These are phyloP conservation scores for Cladophialophora yegresii DNA, from an alignment of 2,329 filamentous ascomycete genomes.

Conservation along the genomic window DNA sequence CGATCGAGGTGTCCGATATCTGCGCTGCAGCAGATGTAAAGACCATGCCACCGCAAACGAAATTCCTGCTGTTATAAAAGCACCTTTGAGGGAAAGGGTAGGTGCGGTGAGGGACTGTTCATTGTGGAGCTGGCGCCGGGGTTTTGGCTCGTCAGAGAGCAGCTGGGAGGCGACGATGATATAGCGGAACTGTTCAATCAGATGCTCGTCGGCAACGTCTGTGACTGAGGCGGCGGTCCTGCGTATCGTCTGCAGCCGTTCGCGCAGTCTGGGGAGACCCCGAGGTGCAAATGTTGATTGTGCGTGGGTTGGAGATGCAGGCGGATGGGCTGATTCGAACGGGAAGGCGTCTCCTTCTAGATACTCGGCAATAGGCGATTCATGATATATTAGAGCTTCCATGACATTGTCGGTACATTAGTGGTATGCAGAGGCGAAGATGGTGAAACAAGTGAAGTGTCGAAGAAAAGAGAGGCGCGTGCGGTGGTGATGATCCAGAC, in stretches of 20 bases:
- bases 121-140: slow-evolving; percentile 20
- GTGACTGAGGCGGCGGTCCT: slow-evolving; percentile 28
- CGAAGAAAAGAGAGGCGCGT: slow-evolving; percentile 7
- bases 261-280: slow-evolving; percentile 34
- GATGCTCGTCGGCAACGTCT: slow-evolving; percentile 60
- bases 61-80: slow-evolving; percentile 63
- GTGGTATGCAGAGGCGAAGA: slow-evolving; percentile 8
- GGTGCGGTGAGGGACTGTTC: slow-evolving; percentile 35
- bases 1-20: slow-evolving; percentile 52
- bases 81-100: slow-evolving; percentile 56
- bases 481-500: background rate
- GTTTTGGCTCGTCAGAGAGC: slow-evolving; percentile 68
- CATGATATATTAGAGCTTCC: slow-evolving; percentile 85
- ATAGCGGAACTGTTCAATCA: slow-evolving; percentile 91
- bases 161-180: slow-evolving; percentile 89
- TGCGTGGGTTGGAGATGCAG: slow-evolving; percentile 44
- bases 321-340: slow-evolving; percentile 42
- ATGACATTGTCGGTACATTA: slow-evolving; percentile 53
- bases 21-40: slow-evolving; percentile 68
- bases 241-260: slow-evolving; percentile 28
- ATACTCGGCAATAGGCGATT: slow-evolving; percentile 84
- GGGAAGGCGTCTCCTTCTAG: slow-evolving; percentile 71
- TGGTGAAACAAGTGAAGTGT: slow-evolving; percentile 5
- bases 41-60: slow-evolving; percentile 67
- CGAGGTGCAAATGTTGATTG: slow-evolving; percentile 50